Percentiles rank a stretch among this genome's conserved stretches.
Evolutionary conservation across 495 filamentous ascomycete genomes (phyloP).

Genomic region (Aspergillus mulundensis): DNA sequence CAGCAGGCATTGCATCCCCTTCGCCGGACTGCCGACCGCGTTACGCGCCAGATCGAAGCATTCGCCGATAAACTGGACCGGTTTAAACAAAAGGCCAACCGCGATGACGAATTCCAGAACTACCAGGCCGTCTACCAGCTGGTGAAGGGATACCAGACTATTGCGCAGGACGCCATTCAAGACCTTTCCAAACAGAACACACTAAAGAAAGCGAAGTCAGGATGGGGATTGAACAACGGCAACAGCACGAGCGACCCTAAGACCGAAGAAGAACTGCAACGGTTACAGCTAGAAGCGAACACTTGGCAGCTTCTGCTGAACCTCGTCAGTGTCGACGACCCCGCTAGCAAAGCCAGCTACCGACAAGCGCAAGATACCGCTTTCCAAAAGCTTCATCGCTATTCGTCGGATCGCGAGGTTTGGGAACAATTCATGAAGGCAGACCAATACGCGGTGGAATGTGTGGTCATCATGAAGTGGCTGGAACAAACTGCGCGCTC

Average conservation of each 20-base stretch:
- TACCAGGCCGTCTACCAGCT: conserved; percentile 43
- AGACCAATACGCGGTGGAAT: conserved; percentile 67
- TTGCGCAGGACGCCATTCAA: conserved; percentile 38
- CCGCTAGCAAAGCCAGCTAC: conserved; percentile 27
- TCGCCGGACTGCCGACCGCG: conserved; percentile 54
- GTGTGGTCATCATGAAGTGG: conserved; percentile 76
- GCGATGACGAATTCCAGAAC: conserved; percentile 31
- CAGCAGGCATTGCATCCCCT: conserved; percentile 52
- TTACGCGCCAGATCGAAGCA: conserved; percentile 59
- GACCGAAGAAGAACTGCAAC: conserved; percentile 54
- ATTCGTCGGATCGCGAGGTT: conserved; percentile 58
- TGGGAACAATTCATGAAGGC: conserved; percentile 63
- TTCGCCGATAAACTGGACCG: conserved; percentile 64
- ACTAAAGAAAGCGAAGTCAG: conserved; percentile 32
- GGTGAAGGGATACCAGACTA: conserved; percentile 39
- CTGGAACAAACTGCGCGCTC: conserved; percentile 66
- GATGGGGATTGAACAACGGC: conserved; percentile 24
- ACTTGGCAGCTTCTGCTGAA: conserved; percentile 82
- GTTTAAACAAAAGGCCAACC: conserved; percentile 44
- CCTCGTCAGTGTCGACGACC: conserved; percentile 52
- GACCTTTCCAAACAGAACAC: conserved; percentile 37
- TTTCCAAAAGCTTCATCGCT: conserved; percentile 49
- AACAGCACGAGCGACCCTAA: conserved; percentile 32
- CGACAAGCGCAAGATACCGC: conserved; percentile 37
- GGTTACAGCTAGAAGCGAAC: conserved; percentile 70